Percentiles rank a stretch among this genome's conserved stretches.
These are phyloP conservation scores for Harringtonia lauricola DNA, from an alignment of 2,329 filamentous ascomycete species.

Conservation along the genomic window DNA sequence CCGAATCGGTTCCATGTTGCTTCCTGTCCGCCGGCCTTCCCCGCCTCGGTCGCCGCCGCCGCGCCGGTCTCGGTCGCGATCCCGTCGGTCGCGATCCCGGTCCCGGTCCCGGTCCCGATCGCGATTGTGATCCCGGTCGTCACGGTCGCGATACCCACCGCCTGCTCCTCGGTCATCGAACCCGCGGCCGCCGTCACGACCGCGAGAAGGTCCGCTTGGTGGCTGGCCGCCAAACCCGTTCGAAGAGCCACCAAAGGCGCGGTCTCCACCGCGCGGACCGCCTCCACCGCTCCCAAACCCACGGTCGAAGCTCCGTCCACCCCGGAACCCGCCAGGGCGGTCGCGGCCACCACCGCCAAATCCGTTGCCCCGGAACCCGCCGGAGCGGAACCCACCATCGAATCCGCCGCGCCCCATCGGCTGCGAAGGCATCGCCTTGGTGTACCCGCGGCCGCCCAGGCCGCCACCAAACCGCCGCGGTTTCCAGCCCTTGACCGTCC, in stretches of 20 bases:
- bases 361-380: constrained; percentile 36
- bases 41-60: constrained; percentile 30
- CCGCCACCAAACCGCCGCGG: constrained; percentile 86
- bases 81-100: constrained; percentile 12
- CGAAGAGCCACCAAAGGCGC: constrained; percentile 36
- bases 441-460: constrained; percentile 85
- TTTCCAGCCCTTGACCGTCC: constrained; percentile 89
- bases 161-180: constrained; percentile 34
- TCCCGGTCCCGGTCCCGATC: constrained; percentile 38
- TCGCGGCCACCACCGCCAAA: constrained; percentile 30
- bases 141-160: constrained; percentile 20
- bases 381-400: constrained; percentile 34
- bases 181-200: constrained; percentile 29
- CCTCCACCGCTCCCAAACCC: constrained; percentile 23
- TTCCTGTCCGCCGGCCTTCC: constrained; percentile 23
- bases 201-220: constrained; percentile 47
- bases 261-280: constrained; percentile 20
- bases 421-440: constrained; percentile 63
- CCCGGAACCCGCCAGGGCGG: constrained; percentile 46
- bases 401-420: constrained; percentile 42
- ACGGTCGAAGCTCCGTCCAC: constrained; percentile 32
- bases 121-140: constrained; percentile 13
- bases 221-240: constrained; percentile 41
- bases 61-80: constrained; percentile 36
- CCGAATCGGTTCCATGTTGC: constrained; percentile 17